Percentiles rank a stretch among this genome's conserved stretches.
Evolutionary conservation across 441 rosid genomes (phyloP).

Genomic region (Croton laevigatus): DNA sequence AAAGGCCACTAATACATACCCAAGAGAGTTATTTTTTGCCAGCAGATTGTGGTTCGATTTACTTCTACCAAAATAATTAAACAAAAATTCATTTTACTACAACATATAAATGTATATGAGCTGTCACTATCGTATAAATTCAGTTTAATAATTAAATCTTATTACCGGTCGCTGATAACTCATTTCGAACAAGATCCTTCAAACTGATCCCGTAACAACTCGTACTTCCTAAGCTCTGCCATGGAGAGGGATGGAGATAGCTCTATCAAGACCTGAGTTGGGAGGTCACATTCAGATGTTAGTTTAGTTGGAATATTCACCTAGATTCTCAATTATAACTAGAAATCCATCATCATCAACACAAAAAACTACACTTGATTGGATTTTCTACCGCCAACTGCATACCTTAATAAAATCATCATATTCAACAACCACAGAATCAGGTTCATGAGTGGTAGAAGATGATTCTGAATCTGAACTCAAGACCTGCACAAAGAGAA

Average conservation of each 20-base stretch:
- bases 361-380: not conserved
- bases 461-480: conserved; percentile 41
- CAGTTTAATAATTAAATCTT: not conserved
- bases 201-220: conserved; percentile 67
- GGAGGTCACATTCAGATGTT: conserved; percentile 9
- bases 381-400: not conserved
- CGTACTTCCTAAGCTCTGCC: conserved; percentile 87
- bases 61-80: not conserved
- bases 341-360: not conserved
- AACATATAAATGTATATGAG: not conserved
- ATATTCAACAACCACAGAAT: conserved; percentile 62
- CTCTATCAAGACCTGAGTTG: conserved; percentile 65
- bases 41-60: not conserved
- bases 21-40: not conserved
- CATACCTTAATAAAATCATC: conserved; percentile 78
- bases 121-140: too few relatives aligned
- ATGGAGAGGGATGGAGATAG: conserved; percentile 87
- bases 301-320: not conserved
- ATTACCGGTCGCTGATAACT: conserved; percentile 9
- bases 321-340: not conserved
- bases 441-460: conserved; percentile 43
- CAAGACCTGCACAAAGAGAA: conserved; percentile 47
- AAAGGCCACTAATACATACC: too few relatives aligned
- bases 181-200: conserved; percentile 61
- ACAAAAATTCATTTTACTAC: not conserved